phyloP scores from a whole-genome alignment of 2,329 filamentous ascomycete species.

The Harringtonia lauricola region DNA sequence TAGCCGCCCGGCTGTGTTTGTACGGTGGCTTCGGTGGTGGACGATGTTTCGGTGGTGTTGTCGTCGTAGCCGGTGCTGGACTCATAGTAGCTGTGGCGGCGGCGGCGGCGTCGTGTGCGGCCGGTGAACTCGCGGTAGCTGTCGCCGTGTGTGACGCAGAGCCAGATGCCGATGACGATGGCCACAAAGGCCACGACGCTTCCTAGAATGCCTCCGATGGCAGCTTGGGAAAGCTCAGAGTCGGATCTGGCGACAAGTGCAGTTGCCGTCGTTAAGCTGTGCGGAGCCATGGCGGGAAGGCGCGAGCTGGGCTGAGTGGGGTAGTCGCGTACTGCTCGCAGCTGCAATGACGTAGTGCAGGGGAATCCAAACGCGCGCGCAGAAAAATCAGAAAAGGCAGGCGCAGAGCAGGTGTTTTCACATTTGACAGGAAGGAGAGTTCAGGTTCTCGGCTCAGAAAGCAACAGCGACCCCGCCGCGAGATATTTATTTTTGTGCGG shows the following conservation, averaged over 20 bases:
- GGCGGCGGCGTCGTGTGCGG: background rate
- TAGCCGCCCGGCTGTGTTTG: too few species aligned
- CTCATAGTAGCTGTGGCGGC: background rate
- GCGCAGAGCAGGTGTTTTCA: too few species aligned
- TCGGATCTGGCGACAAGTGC: background rate
- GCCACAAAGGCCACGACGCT: constrained; percentile 25
- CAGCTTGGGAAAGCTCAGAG: constrained; percentile 13
- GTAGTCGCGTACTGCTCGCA: too few species aligned
- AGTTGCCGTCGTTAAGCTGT: background rate
- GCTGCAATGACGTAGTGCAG: too few species aligned
- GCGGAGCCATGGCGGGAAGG: background rate
- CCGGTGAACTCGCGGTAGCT: background rate
- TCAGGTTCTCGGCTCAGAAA: too few species aligned
- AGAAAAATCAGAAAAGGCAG: too few species aligned
- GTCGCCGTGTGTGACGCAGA: constrained; percentile 15
- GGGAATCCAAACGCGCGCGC: too few species aligned
- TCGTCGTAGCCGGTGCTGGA: background rate
- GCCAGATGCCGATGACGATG: constrained; percentile 21
- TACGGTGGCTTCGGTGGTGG: background rate
- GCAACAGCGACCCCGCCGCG: too few species aligned
- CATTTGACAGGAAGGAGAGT: too few species aligned
- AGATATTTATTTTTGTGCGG: too few species aligned
- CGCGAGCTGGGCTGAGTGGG: background rate
- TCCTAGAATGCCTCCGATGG: constrained; percentile 30
- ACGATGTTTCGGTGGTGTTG: background rate